Percentiles rank a stretch among this genome's conserved stretches.
These are phyloP conservation scores for Podila verticillata DNA, from an alignment of 192 early-diverging fungal species.

Conservation along the genomic window DNA sequence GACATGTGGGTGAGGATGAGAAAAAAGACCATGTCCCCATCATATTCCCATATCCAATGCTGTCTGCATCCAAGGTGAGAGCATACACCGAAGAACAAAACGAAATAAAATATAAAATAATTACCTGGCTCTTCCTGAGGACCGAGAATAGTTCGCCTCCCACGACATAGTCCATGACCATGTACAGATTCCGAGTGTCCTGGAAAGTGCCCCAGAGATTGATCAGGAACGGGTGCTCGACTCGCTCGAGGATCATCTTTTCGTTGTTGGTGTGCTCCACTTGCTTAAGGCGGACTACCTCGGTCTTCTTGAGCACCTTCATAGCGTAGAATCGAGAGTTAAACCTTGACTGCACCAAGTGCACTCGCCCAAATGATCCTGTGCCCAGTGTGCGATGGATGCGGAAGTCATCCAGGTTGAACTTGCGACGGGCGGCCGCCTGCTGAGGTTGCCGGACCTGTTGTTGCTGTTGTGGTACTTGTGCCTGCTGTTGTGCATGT, in stretches of 20 bases:
- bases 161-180: slow-evolving; percentile 93
- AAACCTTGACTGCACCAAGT: slow-evolving; percentile 79
- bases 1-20: too few relatives aligned
- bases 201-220: slow-evolving; percentile 90
- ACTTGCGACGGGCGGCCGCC: slow-evolving; percentile 38
- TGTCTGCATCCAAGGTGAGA: neutral
- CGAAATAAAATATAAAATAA: slow-evolving; percentile 1
- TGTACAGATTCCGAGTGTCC: slow-evolving; percentile 86
- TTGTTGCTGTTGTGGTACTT: slow-evolving; percentile 17
- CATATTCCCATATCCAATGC: too few relatives aligned
- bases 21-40: too few relatives aligned
- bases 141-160: slow-evolving; percentile 91
- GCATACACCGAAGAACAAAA: slow-evolving; percentile 1
- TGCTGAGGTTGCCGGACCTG: neutral
- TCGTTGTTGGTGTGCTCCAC: slow-evolving; percentile 98
- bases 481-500: slow-evolving; percentile 14
- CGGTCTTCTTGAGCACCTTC: slow-evolving; percentile 93
- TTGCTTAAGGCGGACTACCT: slow-evolving; percentile 92
- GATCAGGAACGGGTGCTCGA: slow-evolving; percentile 90
- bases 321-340: slow-evolving; percentile 91
- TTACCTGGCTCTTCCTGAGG: slow-evolving; percentile 73
- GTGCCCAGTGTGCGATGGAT: slow-evolving; percentile 91
- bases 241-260: slow-evolving; percentile 84
- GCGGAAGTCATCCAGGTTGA: slow-evolving; percentile 75
- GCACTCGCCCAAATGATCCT: slow-evolving; percentile 95